phyloP scores from a whole-genome alignment of 345 rosid genomes.

The Pugionium dolabratum region DNA sequence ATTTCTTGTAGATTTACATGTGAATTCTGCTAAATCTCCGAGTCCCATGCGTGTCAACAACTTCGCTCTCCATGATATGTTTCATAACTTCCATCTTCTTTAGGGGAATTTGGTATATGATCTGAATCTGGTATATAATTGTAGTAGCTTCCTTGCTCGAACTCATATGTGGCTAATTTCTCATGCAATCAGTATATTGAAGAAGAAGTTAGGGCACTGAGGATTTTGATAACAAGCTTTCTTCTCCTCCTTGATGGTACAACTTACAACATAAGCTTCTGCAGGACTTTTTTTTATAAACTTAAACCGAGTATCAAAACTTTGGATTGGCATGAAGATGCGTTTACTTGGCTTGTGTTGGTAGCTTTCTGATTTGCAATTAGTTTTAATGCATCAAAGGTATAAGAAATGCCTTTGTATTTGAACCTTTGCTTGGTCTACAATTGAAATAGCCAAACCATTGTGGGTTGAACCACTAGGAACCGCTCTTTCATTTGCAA shows the following conservation, averaged over 20 bases:
- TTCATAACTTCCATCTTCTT: too few relatives aligned
- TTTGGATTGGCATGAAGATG: not conserved
- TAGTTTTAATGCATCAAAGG: not conserved
- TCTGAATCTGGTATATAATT: not conserved
- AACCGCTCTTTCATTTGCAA: conserved; percentile 19
- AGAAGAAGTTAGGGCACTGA: not conserved
- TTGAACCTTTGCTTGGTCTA: conserved; percentile 8
- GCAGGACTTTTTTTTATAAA: not conserved
- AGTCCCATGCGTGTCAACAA: too few relatives aligned
- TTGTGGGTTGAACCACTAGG: conserved; percentile 21
- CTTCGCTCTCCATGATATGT: too few relatives aligned
- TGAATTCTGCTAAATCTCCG: too few relatives aligned
- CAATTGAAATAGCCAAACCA: not conserved
- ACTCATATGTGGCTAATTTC: not conserved
- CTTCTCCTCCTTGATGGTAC: not conserved
- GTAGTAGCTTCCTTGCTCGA: not conserved
- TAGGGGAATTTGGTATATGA: too few relatives aligned
- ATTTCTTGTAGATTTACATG: too few relatives aligned
- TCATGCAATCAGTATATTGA: not conserved
- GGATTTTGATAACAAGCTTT: not conserved
- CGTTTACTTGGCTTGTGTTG: not conserved
- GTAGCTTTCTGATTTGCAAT: not conserved
- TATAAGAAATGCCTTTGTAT: not conserved
- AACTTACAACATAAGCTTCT: too few relatives aligned
- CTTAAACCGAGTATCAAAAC: not conserved